Conservation (phyloP, 2,329 filamentous ascomycete species). For the Thielaviopsis punctulata region DNA sequence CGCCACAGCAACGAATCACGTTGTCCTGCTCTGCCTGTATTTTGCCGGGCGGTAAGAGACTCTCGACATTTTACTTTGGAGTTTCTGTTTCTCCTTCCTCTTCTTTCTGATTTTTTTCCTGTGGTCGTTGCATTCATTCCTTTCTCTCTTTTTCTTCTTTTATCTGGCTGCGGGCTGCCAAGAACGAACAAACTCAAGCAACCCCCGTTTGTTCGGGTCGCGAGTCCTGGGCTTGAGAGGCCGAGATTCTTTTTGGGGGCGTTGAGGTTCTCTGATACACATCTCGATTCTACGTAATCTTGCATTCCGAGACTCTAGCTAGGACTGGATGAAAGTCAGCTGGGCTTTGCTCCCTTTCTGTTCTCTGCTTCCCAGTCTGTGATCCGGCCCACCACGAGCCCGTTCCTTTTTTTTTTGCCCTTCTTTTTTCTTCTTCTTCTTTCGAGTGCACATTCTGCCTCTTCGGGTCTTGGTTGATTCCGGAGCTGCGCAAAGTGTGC, state of each 20-base stretch:
- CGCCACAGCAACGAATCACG: background rate
- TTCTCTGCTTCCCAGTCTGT: background rate
- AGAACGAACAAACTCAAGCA: too few relatives aligned
- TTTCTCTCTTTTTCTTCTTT: slow-evolving; percentile 22
- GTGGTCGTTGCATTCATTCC: slow-evolving; percentile 7
- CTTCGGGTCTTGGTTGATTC: slow-evolving; percentile 1
- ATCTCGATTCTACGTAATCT: too few relatives aligned
- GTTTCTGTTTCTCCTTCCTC: background rate
- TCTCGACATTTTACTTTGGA: background rate
- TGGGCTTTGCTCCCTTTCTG: background rate
- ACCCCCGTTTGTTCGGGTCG: background rate
- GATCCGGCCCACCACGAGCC: slow-evolving; percentile 16
- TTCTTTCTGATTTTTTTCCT: background rate
- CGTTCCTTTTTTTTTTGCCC: slow-evolving; percentile 20
- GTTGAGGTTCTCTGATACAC: too few relatives aligned
- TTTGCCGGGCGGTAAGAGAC: background rate
- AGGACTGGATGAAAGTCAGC: background rate
- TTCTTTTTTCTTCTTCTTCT: slow-evolving; percentile 2
- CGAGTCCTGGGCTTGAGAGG: background rate
- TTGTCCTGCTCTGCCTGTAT: background rate
- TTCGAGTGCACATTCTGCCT: background rate
- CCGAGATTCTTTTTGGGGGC: background rate
- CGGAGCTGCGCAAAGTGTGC: background rate
- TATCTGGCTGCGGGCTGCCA: slow-evolving; percentile 12
- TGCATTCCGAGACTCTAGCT: too few relatives aligned